Evolutionary conservation across 2,329 filamentous ascomycete species (phyloP).

Genomic region (Xylaria sp.): DNA sequence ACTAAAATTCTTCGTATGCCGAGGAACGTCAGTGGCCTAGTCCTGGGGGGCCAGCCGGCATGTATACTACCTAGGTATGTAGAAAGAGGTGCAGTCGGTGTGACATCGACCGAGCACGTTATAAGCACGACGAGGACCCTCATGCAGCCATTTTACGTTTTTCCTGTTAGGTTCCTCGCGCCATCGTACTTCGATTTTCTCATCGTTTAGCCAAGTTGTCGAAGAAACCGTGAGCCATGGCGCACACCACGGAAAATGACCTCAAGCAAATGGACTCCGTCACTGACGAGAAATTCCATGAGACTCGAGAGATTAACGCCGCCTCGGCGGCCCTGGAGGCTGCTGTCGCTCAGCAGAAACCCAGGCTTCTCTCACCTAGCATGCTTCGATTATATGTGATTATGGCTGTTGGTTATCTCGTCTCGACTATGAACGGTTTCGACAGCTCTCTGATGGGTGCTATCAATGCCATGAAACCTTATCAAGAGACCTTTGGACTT

Average conservation of each 20-base stretch:
- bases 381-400: conserved; percentile 53
- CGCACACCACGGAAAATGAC: conserved; percentile 26
- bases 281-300: conserved; percentile 41
- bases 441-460: conserved; percentile 64
- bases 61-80: background rate
- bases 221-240: conserved; percentile 29
- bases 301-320: conserved; percentile 49
- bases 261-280: conserved; percentile 38
- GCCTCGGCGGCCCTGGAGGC: conserved; percentile 51
- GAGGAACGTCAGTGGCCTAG: conserved; percentile 3
- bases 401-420: conserved; percentile 53
- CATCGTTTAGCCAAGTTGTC: background rate
- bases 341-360: conserved; percentile 50
- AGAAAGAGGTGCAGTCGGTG: conserved; percentile 12
- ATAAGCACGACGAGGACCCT: conserved; percentile 24
- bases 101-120: conserved; percentile 26
- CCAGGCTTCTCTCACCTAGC: conserved; percentile 47
- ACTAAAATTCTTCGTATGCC: conserved; percentile 2
- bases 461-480: conserved; percentile 63
- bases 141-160: conserved; percentile 11
- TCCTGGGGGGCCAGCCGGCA: background rate
- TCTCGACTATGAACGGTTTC: conserved; percentile 66
- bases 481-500: conserved; percentile 61
- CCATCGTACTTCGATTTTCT: background rate
- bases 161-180: background rate